Evolutionary conservation across 2,329 filamentous ascomycete genomes (phyloP).

Genomic region (Diaporthe amygdali): DNA sequence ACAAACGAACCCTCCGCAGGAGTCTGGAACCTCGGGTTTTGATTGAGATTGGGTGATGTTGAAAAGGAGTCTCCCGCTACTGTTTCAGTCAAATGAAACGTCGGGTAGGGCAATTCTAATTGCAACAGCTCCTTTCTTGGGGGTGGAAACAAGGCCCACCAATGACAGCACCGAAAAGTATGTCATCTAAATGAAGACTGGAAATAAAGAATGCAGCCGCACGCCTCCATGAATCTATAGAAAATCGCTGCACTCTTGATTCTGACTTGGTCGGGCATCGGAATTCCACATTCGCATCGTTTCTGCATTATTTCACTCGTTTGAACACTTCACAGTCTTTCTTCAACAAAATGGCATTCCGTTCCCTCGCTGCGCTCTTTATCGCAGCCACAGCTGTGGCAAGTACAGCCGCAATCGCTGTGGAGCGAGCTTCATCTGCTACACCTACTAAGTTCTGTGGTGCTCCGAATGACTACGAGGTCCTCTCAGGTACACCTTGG

Average conservation of each 20-base stretch:
- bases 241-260: background rate
- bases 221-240: background rate
- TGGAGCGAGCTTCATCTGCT: background rate
- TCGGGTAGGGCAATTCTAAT: background rate
- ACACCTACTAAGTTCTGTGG: conserved; percentile 28
- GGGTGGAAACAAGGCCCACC: conserved; percentile 13
- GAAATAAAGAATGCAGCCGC: background rate
- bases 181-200: background rate
- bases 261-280: background rate
- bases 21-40: background rate
- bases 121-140: background rate
- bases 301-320: background rate
- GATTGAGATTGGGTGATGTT: background rate
- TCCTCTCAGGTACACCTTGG: conserved; percentile 46
- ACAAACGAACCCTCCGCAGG: background rate
- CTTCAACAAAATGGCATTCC: conserved; percentile 6
- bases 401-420: background rate
- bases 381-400: conserved; percentile 3
- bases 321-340: background rate
- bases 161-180: background rate
- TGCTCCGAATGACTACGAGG: conserved; percentile 32
- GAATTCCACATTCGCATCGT: background rate
- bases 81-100: conserved; percentile 26
- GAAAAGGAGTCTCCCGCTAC: background rate
- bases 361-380: conserved; percentile 6